Conservation (phyloP, 768 basidiomycete species). For the Rhizopogon sp. region DNA sequence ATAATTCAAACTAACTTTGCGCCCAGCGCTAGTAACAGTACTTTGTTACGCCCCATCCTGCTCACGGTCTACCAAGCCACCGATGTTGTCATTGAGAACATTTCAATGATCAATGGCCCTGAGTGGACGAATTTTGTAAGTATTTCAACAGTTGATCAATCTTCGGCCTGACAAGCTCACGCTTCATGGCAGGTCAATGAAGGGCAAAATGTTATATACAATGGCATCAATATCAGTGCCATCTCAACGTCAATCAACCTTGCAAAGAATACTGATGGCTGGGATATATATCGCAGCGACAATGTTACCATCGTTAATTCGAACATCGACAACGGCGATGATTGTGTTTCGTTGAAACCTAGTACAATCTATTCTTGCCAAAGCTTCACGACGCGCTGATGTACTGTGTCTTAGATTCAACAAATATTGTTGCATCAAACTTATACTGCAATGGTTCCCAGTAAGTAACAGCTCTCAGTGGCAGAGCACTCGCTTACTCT, state of each 20-base stretch:
- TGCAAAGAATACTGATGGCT: slow-evolving; percentile 54
- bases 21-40: slow-evolving; percentile 38
- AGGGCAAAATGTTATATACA: slow-evolving; percentile 39
- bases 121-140: slow-evolving; percentile 49
- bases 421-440: slow-evolving; percentile 52
- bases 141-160: background rate
- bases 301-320: slow-evolving; percentile 44
- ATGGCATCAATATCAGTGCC: slow-evolving; percentile 42
- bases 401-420: slow-evolving; percentile 31
- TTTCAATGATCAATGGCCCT: slow-evolving; percentile 44
- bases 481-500: background rate
- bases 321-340: slow-evolving; percentile 49
- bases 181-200: slow-evolving; percentile 36
- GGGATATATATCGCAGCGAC: slow-evolving; percentile 59
- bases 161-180: background rate
- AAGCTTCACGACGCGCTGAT: background rate
- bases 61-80: slow-evolving; percentile 49
- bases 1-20: background rate
- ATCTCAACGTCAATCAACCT: slow-evolving; percentile 38
- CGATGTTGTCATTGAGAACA: slow-evolving; percentile 42
- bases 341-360: slow-evolving; percentile 58
- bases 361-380: slow-evolving; percentile 22
- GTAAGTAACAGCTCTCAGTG: slow-evolving; percentile 17
- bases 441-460: slow-evolving; percentile 57
- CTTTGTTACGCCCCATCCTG: slow-evolving; percentile 49